Base-by-base conservation (phyloP, 2,329 filamentous ascomycete species). In the Ophiobolus disseminans region DNA sequence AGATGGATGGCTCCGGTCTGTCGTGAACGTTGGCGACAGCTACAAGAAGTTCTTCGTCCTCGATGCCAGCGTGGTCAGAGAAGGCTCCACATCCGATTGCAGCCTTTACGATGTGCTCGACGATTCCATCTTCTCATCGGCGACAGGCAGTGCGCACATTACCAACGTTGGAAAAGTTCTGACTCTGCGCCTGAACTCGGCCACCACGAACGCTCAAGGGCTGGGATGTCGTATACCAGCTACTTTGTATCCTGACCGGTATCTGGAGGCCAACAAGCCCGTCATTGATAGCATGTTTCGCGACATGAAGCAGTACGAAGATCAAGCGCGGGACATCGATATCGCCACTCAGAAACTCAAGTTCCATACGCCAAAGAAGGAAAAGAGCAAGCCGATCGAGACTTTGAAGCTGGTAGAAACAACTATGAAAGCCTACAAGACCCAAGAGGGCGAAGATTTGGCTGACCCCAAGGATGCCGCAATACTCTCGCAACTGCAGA, bases 221-320 rank as follows among this genome's bases (percentile, higher is more conserved):
- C 60, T 76, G 22, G 69, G 69, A 23, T 70, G 86, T 34, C 78
- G 78, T 5, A 75, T 85, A 14, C 83, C 83, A 3, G 64, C 77
- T 1, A 73, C 76, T 1, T 78, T 84, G 60, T 85, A 83, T 55
- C 76, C 81, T 4, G 85, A 87, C 68, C 78, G 84, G 36, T 87
- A 87, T 63, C 72, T 86, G 36, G 74, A 80, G 39, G 72, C 76
- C 52, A 82, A 80, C 49, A 74, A 76, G 45, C 73, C 75, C 1
- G 61, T 75, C 8, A 76, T 80, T 13, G 74, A 74, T 34, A 72
- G 76, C 7, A 76, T 85, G 48, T 78, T 80, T n/a, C 53, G 60
- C 19, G 60, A 76, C 16, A 74, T 74, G 45, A 62, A 62, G 17
- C 51, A 69, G 22, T 66, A 64, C 36, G 69, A 69, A 40, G 50